Evolutionary conservation across 495 filamentous ascomycete genomes (phyloP), one percentile per base, ranked within the genome.

Genomic region (Amorphotheca resinae): DNA sequence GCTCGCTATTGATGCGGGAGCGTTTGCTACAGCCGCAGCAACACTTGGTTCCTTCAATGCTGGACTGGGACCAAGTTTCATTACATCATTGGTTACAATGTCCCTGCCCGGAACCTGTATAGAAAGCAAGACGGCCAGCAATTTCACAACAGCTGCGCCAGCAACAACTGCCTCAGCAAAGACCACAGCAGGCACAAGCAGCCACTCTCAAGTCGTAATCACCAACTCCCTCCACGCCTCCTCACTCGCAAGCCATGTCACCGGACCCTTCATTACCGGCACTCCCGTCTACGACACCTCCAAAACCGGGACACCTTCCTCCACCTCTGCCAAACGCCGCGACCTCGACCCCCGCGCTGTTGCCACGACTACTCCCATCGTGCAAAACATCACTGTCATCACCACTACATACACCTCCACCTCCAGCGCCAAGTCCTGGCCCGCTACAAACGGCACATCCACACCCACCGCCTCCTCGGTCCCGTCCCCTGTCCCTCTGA

Each of bases 1-100:
- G 3, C 17, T 44, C 7, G 31, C 22, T 26, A n/a, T 34, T 15
- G 41, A 36, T 36, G 17, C 41, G 21, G 41, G 30, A 34, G 30
- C 18, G 4, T 36, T 35, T 9, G n/a, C 30, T 22, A 9, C 15
- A 18, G 23, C 26, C 1, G 16, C 8, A 22, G 23, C 39, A 21
- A 6, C 39, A 4, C 16, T 17, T 42, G 26, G 15, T 22, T 25
- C 21, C 6, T 17, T 16, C 11, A 41, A 9, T 14, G 18, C 15
- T 14, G 16, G 16, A 41, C 20, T n/a, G 5, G 22, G 16, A 41
- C 16, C n/a, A 7, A 22, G 7, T 8, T 12, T 26, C 26, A n/a
- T 40, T n/a, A 23, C 38, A 12, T 31, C 25, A n/a, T 34, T 34
- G 32, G 9, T 5, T 4, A 34, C 32, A 9, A 5, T 12, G 5